Evolutionary conservation across 2,329 filamentous ascomycete genomes (phyloP), one percentile per base, ranked within the genome.

Genomic region (Aspergillus japonicus): DNA sequence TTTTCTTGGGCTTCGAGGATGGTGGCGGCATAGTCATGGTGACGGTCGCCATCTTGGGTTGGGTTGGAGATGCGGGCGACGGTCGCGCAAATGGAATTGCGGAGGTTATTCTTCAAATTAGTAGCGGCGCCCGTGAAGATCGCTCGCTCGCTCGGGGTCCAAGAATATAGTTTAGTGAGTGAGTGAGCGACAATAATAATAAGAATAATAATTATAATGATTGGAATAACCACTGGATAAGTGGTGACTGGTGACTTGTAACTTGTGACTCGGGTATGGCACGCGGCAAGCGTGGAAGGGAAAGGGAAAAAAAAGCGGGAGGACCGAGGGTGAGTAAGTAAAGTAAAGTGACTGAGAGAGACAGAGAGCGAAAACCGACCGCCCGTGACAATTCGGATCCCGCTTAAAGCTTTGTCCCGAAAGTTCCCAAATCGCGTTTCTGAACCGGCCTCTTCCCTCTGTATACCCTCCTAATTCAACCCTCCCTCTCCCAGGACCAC

Each of bases 1-100:
- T 89, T 77, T 91, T 95, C 68, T 87, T 83, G 31, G 84, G 73
- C 62, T 82, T 83, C 65, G 81, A 80, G 14, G 26, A 29, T 29
- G 78, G 71, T 64, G 83, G 77, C 58, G 83, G 85, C 70, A 85
- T 77, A 39, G 85, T 89, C 72, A 85, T 81, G 47, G 85, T 82
- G 63, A 81, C 79, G 47, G 83, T 88, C 65, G 89, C 87, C 82
- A 90, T 87, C 77, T 82, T 63, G 75, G 61, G 35, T 26, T 33
- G 31, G 31, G 31, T 12, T 12, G 12, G 50, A 23, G 52, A 47
- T 33, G 53, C 35, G 39, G 39, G 39, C 39, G 26, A 29, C 26
- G 53, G 33, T 63, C 58, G 62, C 64, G 23, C 47, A 54, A 50
- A 50, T 44, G 16, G 8, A 2, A 8, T 44, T 44, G 14, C 5